phyloP scores from a whole-genome alignment of 2,329 filamentous ascomycete genomes.

The Neobulgaria alba region DNA sequence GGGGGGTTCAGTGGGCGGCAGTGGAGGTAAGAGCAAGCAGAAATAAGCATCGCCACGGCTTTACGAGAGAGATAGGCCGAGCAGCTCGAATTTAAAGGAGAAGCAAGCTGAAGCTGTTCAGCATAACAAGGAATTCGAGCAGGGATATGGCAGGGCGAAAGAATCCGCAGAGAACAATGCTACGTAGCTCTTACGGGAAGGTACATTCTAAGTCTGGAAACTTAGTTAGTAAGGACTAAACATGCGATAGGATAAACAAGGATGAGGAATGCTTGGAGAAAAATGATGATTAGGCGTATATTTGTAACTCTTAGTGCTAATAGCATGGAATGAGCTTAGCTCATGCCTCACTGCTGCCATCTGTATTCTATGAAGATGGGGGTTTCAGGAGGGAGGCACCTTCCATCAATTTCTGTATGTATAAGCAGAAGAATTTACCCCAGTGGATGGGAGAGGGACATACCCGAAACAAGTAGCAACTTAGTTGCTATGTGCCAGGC shows the following conservation, averaged over 20 bases:
- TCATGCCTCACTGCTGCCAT: no score
- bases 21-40: slow-evolving; percentile 15
- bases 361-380: no score
- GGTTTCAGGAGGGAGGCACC: no score
- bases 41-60: slow-evolving; percentile 12
- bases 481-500: no score
- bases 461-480: no score
- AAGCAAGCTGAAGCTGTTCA: slow-evolving; percentile 48
- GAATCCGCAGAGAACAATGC: neutral
- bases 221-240: neutral
- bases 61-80: slow-evolving; percentile 15
- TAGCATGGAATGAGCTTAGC: no score
- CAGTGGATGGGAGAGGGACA: no score
- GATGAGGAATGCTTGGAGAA: neutral
- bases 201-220: no score
- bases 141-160: slow-evolving; percentile 39
- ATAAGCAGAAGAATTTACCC: no score
- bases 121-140: slow-evolving; percentile 50
- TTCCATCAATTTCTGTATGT: no score
- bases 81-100: slow-evolving; percentile 30
- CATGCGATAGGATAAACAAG: neutral
- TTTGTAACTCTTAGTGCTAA: neutral
- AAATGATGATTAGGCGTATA: no score
- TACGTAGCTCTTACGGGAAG: no score
- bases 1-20: slow-evolving; percentile 17